Evolutionary conservation across 1,284 basidiomycete species (phyloP).

Genomic region (Malassezia globosa): DNA sequence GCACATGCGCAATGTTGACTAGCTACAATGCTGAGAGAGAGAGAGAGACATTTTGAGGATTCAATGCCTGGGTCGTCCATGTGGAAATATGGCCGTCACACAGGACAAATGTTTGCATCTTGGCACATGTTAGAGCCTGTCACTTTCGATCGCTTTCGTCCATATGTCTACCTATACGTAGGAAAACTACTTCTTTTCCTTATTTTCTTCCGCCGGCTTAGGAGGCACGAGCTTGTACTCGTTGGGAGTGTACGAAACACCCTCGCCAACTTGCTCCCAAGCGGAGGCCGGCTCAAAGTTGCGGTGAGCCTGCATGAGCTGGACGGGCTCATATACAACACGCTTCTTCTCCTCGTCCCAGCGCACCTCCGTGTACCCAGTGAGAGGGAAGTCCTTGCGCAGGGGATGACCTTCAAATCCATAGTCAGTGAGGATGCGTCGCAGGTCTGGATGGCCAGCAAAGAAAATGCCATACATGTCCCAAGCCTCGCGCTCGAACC

Average conservation of each 20-base stretch:
- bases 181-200: conserved; percentile 38
- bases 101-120: too few relatives aligned
- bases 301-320: conserved; percentile 94
- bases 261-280: conserved; percentile 92
- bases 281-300: conserved; percentile 82
- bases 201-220: conserved; percentile 47
- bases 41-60: too few relatives aligned
- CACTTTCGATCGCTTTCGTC: background rate
- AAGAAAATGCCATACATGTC: conserved; percentile 98
- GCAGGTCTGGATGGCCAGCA: conserved; percentile 84
- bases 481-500: conserved; percentile 98
- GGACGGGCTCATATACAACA: conserved; percentile 92
- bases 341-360: conserved; percentile 98
- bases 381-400: conserved; percentile 94
- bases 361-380: conserved; percentile 90
- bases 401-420: conserved; percentile 98
- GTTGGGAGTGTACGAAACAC: conserved; percentile 57
- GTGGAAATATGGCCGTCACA: too few relatives aligned
- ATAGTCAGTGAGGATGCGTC: conserved; percentile 95
- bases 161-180: background rate
- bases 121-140: too few relatives aligned
- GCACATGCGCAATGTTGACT: conserved; percentile 12
- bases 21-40: conserved; percentile 15
- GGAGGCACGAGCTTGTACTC: conserved; percentile 49
- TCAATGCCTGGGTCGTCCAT: too few relatives aligned